These are phyloP conservation scores for Xylaria grammica DNA, from an alignment of 495 filamentous ascomycete genomes.

Conservation along the genomic window DNA sequence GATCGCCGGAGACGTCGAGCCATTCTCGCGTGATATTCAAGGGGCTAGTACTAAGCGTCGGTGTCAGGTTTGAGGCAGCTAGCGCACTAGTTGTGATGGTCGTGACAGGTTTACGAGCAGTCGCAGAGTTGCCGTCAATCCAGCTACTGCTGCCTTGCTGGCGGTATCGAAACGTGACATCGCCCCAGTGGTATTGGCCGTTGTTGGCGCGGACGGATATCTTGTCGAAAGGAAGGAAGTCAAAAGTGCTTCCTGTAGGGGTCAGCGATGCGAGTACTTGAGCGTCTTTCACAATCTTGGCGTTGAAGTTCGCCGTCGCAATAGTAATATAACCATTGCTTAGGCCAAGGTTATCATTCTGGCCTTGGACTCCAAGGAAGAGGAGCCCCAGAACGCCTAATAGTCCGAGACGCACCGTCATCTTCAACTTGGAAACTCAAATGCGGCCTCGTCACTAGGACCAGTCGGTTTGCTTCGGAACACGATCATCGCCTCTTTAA, in stretches of 20 bases:
- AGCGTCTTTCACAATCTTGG: constrained; percentile 41
- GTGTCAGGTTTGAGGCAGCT: constrained; percentile 39
- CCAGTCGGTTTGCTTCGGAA: constrained; percentile 20
- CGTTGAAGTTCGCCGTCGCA: constrained; percentile 45
- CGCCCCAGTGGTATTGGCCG: constrained; percentile 58
- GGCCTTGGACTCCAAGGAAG: constrained; percentile 38
- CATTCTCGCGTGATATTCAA: constrained; percentile 52
- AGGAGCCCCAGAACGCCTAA: constrained; percentile 43
- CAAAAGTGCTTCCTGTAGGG: constrained; percentile 44
- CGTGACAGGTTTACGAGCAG: constrained; percentile 38
- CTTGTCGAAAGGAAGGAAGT: constrained; percentile 55
- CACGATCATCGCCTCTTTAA: constrained; percentile 24
- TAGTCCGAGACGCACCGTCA: constrained; percentile 24
- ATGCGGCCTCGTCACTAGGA: constrained; percentile 8
- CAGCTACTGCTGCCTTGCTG: constrained; percentile 34
- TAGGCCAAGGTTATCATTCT: constrained; percentile 38
- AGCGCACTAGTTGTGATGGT: constrained; percentile 29
- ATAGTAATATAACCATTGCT: constrained; percentile 42
- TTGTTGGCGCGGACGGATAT: constrained; percentile 46
- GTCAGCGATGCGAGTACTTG: constrained; percentile 50
- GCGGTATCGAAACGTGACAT: constrained; percentile 56
- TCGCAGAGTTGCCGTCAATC: constrained; percentile 46
- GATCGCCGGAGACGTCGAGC: constrained; percentile 48
- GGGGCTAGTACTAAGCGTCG: constrained; percentile 38
- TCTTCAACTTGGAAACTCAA: constrained; percentile 12